Conservation (phyloP, 345 rosid genomes). For the Salix koriyanagi region DNA sequence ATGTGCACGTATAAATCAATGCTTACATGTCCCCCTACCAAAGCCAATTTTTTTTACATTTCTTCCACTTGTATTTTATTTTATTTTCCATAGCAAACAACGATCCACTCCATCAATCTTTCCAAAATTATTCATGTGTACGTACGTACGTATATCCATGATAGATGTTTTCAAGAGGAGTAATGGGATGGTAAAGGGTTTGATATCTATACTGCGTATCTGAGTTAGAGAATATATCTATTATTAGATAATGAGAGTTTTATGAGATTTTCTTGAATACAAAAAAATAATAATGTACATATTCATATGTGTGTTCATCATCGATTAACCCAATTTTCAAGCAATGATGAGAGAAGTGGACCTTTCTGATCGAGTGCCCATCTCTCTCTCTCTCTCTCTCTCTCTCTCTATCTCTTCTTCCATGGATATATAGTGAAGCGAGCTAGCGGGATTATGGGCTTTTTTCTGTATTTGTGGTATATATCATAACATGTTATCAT, state of each 20-base stretch:
- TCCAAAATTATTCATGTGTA: not conserved
- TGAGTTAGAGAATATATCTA: no score
- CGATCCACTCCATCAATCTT: not conserved
- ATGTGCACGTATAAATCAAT: not conserved
- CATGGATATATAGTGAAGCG: not conserved
- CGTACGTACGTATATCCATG: not conserved
- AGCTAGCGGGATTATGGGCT: constrained; percentile 7
- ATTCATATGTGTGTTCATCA: not conserved
- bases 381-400: no score
- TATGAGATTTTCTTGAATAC: no score
- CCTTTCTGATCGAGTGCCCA: not conserved
- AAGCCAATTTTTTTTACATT: not conserved
- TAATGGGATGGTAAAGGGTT: no score
- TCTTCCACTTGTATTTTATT: not conserved
- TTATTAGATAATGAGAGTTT: no score
- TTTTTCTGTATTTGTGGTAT: constrained; percentile 5
- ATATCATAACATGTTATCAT: constrained; percentile 7
- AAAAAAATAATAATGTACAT: no score
- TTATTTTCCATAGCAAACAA: not conserved
- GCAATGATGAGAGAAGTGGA: constrained; percentile 1
- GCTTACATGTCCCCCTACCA: not conserved
- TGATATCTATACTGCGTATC: rapidly evolving
- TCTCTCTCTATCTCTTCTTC: no score
- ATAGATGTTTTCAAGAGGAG: not conserved
- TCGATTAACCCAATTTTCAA: not conserved